These are phyloP conservation scores for Magnolia changhungtana DNA, from an alignment of 164 flowering plant species.

Conservation along the genomic window DNA sequence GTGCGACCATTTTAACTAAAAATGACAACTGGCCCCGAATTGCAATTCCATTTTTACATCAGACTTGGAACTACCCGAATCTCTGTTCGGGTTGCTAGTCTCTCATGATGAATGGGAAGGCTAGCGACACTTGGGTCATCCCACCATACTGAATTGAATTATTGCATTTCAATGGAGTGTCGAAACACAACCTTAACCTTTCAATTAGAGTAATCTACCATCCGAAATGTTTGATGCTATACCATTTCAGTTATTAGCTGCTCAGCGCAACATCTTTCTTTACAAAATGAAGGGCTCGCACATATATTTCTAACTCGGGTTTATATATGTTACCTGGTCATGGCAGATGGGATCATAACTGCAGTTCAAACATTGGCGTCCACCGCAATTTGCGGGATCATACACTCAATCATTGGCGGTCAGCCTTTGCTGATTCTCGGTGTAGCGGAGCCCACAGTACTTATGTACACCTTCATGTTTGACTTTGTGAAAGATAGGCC, in stretches of 20 bases:
- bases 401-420: slow-evolving; percentile 92
- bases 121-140: neutral
- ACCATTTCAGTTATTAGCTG: neutral
- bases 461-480: slow-evolving; percentile 98
- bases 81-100: neutral
- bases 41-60: neutral
- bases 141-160: neutral
- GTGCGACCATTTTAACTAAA: neutral
- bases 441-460: slow-evolving; percentile 98
- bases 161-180: neutral
- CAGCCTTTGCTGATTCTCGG: slow-evolving; percentile 94
- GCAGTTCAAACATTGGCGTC: slow-evolving; percentile 98
- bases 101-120: neutral
- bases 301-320: neutral
- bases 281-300: slow-evolving; percentile 49
- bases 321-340: neutral
- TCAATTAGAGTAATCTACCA: neutral
- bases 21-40: neutral
- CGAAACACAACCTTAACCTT: neutral
- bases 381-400: slow-evolving; percentile 87
- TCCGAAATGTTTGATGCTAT: neutral
- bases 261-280: neutral
- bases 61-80: neutral
- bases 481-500: slow-evolving; percentile 78
- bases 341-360: slow-evolving; percentile 84